These are phyloP conservation scores for Nemania diffusa DNA, from an alignment of 2,329 filamentous ascomycete genomes.

Conservation along the genomic window DNA sequence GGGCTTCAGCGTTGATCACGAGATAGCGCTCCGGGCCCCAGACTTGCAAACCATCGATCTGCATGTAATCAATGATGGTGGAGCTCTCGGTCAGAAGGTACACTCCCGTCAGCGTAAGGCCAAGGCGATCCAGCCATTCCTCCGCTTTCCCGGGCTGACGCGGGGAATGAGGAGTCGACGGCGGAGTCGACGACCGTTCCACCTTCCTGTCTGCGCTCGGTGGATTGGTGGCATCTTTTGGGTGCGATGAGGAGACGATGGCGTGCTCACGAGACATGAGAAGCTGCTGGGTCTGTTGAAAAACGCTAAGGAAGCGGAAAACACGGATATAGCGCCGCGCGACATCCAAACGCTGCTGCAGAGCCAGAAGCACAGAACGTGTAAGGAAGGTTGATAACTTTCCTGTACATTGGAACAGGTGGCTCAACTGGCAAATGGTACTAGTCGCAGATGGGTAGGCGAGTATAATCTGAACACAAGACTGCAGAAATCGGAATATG, in stretches of 20 bases:
- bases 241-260: background rate
- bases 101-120: background rate
- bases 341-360: background rate
- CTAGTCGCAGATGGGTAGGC: background rate
- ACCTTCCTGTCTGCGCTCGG: background rate
- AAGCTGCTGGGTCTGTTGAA: background rate
- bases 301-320: background rate
- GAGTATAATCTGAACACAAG: background rate
- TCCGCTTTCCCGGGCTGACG: background rate
- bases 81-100: background rate
- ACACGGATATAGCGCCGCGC: background rate
- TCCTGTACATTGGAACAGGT: too few relatives aligned
- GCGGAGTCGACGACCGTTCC: background rate
- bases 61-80: conserved; percentile 20
- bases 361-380: background rate
- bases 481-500: background rate
- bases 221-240: background rate
- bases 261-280: background rate
- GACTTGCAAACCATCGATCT: conserved; percentile 11
- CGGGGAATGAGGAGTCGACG: background rate
- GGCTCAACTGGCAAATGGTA: background rate
- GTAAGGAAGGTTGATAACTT: background rate
- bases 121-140: background rate
- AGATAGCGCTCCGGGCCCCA: background rate
- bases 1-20: conserved; percentile 9